phyloP scores from a whole-genome alignment of 1,284 basidiomycete genomes.

The Cystobasidium sp. region DNA sequence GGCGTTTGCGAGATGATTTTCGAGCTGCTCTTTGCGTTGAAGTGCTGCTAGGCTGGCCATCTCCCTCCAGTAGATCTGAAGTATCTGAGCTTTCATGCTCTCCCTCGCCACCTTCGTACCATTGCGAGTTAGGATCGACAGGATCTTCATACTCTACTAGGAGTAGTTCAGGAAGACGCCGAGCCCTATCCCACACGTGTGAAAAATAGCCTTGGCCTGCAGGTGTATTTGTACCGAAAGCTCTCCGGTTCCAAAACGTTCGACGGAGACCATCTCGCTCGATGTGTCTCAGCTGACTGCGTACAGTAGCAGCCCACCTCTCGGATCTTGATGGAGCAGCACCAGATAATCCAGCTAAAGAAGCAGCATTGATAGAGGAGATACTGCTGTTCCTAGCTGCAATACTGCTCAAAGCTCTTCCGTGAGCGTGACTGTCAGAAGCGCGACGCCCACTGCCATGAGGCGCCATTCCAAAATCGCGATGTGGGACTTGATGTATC shows the following conservation, averaged over 20 bases:
- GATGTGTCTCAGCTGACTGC: slow-evolving; percentile 25
- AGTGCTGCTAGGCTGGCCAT: not conserved
- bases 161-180: slow-evolving; percentile 32
- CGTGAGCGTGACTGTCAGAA: slow-evolving; percentile 22
- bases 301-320: slow-evolving; percentile 29
- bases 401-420: slow-evolving; percentile 1
- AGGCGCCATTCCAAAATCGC: slow-evolving; percentile 39
- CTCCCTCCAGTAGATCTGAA: slow-evolving; percentile 28
- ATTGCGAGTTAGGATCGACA: slow-evolving; percentile 6
- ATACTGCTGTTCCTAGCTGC: slow-evolving; percentile 7
- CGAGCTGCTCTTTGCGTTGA: not conserved
- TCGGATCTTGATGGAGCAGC: slow-evolving; percentile 1
- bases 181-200: slow-evolving; percentile 13
- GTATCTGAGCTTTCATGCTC: slow-evolving; percentile 30
- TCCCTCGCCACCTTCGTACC: slow-evolving; percentile 11
- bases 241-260: slow-evolving; percentile 20
- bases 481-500: slow-evolving; percentile 7
- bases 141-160: slow-evolving; percentile 37
- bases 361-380: not conserved
- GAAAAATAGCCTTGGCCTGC: not conserved
- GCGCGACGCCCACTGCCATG: slow-evolving; percentile 14
- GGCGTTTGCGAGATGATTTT: not conserved
- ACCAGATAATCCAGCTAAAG: not conserved
- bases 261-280: slow-evolving; percentile 35
- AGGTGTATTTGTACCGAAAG: not conserved